Percentiles rank a stretch among this genome's conserved stretches.
These are phyloP conservation scores for Umbelopsis sp. DNA, from an alignment of 192 early-diverging fungal species.

Conservation along the genomic window DNA sequence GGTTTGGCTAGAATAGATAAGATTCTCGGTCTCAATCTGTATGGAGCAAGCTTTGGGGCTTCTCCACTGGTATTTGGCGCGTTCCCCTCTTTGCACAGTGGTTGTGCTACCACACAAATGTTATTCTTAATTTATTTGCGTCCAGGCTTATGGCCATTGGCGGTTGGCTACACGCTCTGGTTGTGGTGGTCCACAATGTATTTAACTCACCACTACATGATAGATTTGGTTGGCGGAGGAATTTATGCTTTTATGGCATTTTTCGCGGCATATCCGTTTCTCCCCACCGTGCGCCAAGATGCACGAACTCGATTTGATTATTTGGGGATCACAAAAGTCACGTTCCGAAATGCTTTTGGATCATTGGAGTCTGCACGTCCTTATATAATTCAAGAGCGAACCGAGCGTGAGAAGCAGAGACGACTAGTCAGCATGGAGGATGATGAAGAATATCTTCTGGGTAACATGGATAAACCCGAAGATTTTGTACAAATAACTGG, in stretches of 20 bases:
- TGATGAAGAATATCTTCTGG: slow-evolving; percentile 8
- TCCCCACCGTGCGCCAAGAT: slow-evolving; percentile 41
- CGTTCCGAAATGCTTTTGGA: background rate
- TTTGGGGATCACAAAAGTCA: slow-evolving; percentile 22
- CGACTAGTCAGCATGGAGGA: background rate
- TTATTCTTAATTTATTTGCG: slow-evolving; percentile 57
- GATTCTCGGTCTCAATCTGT: slow-evolving; percentile 62
- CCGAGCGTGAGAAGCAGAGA: background rate
- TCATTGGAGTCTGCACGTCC: slow-evolving; percentile 1
- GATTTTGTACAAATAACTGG: background rate
- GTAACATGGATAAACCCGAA: slow-evolving; percentile 5
- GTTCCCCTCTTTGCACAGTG: slow-evolving; percentile 75
- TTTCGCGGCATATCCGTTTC: slow-evolving; percentile 44
- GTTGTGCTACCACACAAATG: slow-evolving; percentile 64
- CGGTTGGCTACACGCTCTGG: slow-evolving; percentile 62
- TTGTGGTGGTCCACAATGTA: slow-evolving; percentile 85
- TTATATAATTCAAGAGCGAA: background rate
- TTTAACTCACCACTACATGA: slow-evolving; percentile 73
- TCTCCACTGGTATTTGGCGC: slow-evolving; percentile 79
- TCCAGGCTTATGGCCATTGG: slow-evolving; percentile 46
- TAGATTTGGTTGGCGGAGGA: slow-evolving; percentile 68
- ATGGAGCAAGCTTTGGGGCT: slow-evolving; percentile 61
- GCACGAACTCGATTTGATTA: slow-evolving; percentile 37
- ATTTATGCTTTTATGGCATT: slow-evolving; percentile 65
- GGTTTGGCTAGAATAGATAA: slow-evolving; percentile 71